phyloP scores from a whole-genome alignment of 768 basidiomycete species.

The Collybiopsis luxurians region DNA sequence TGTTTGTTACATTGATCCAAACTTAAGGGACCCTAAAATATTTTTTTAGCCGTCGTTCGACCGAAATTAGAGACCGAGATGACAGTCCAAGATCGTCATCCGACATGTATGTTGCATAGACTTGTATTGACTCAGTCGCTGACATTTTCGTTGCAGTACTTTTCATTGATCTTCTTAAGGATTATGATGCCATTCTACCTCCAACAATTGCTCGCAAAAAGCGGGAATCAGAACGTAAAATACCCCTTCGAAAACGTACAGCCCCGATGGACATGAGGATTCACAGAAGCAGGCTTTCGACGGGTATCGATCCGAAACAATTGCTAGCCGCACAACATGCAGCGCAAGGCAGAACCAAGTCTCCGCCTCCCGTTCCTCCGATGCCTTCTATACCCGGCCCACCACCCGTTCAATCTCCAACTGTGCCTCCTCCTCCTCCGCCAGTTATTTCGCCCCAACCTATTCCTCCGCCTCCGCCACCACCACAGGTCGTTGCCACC shows the following conservation, averaged over 20 bases:
- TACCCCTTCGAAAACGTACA: slow-evolving; percentile 83
- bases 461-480: slow-evolving; percentile 11
- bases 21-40: slow-evolving; percentile 5
- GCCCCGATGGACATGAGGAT: slow-evolving; percentile 86
- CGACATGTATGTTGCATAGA: slow-evolving; percentile 53
- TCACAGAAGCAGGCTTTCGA: slow-evolving; percentile 73
- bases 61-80: slow-evolving; percentile 81
- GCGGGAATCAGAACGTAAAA: slow-evolving; percentile 81
- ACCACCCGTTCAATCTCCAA: slow-evolving; percentile 18
- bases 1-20: slow-evolving; percentile 24
- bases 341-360: slow-evolving; percentile 46
- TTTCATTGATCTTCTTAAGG: slow-evolving; percentile 80
- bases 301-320: slow-evolving; percentile 66
- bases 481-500: slow-evolving; percentile 18
- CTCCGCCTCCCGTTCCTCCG: slow-evolving; percentile 23
- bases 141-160: slow-evolving; percentile 46
- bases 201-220: slow-evolving; percentile 83
- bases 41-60: slow-evolving; percentile 63
- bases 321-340: slow-evolving; percentile 69
- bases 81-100: slow-evolving; percentile 90
- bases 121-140: background rate
- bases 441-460: slow-evolving; percentile 24
- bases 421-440: slow-evolving; percentile 19
- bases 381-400: slow-evolving; percentile 18
- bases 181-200: slow-evolving; percentile 73